A percentile compares a stretch with the other conserved stretches of the same genome.
Evolutionary conservation across 371 early-diverging fungal species (phyloP).

Genomic region (Mortierella polycephala): DNA sequence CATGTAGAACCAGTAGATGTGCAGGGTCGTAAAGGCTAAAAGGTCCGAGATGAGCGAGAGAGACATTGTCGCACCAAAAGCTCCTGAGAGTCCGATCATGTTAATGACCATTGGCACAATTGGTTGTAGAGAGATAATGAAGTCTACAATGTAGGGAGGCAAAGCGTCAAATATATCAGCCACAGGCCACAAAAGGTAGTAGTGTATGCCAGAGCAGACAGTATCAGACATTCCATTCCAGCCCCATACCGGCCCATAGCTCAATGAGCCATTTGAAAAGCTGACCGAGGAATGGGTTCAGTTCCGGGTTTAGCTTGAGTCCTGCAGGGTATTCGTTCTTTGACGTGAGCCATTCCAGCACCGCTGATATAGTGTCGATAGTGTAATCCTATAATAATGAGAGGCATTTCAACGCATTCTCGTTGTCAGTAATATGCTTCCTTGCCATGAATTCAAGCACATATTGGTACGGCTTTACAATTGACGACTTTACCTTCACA

Average conservation of each 20-base stretch:
- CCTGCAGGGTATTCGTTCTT: constrained; percentile 90
- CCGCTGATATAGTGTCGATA: constrained; percentile 72
- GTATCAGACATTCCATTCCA: neutral
- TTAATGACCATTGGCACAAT: constrained; percentile 74
- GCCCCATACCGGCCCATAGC: constrained; percentile 80
- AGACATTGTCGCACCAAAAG: constrained; percentile 88
- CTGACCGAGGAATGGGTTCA: constrained; percentile 91
- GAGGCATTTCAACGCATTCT: neutral
- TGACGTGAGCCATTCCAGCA: constrained; percentile 88
- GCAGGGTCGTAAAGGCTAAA: constrained; percentile 84
- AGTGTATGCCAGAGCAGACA: neutral
- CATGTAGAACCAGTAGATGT: constrained; percentile 94
- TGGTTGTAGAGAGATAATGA: constrained; percentile 65
- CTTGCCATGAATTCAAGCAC: too few species aligned
- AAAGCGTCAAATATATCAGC: neutral
- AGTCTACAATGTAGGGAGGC: constrained; percentile 46
- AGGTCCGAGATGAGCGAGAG: constrained; percentile 86
- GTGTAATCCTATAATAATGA: constrained; percentile 63
- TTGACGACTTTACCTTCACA: constrained; percentile 33
- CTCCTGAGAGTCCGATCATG: constrained; percentile 81
- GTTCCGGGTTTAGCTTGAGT: constrained; percentile 92
- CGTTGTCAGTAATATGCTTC: too few species aligned
- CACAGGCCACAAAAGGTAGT: neutral
- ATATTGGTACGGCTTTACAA: neutral
- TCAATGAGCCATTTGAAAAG: constrained; percentile 93